Evolutionary conservation across 352 stramenopile species (phyloP), one percentile per base, ranked within the genome.

Genomic region (Globisporangium camurandrum): DNA sequence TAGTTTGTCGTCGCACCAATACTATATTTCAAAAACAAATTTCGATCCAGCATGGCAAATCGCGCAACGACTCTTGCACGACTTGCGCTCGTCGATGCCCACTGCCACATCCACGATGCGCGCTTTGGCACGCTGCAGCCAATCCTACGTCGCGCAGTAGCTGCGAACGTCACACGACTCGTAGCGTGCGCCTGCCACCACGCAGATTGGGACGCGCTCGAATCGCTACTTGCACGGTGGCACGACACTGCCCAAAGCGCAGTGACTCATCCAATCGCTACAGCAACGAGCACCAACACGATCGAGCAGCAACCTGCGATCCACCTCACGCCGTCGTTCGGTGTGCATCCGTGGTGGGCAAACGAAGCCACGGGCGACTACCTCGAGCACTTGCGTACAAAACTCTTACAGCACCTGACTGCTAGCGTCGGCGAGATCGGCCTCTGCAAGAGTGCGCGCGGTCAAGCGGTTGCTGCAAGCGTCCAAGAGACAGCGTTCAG

Each of bases 341-440:
- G 81, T 0, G 44, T 93, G 0, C 81, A 93, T 66, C 81, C 81
- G 11, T 93, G 81, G 81, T 93, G 74, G 73, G 70, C 71, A 1
- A 36, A 71, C 0, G 38, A 72, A 8, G 44, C 33, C 9, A 53
- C 40, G 0, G 47, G 41, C n/a, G 16, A 51, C 17, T 77, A 75
- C 9, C 28, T 93, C 23, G 42, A 48, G 17, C 37, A 44, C 19
- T 62, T 93, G 2, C 51, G 64, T 9, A 34, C 55, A 1, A 66
- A 53, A 5, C 57, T 93, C 46, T 4, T 28, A 12, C 49, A 54
- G 3, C 57, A 87, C 37, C 71, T 78, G 9, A 51, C 40, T 20
- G 73, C 81, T 22, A 63, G 63, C 46, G 44, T 92, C 2, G 81
- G 81, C 0, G 81, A 93, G 52, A 90, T 93, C 55, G 81, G 81